These are phyloP conservation scores for Myrmaecium sp. DNA, from an alignment of 2,329 filamentous ascomycete genomes.

Conservation along the genomic window DNA sequence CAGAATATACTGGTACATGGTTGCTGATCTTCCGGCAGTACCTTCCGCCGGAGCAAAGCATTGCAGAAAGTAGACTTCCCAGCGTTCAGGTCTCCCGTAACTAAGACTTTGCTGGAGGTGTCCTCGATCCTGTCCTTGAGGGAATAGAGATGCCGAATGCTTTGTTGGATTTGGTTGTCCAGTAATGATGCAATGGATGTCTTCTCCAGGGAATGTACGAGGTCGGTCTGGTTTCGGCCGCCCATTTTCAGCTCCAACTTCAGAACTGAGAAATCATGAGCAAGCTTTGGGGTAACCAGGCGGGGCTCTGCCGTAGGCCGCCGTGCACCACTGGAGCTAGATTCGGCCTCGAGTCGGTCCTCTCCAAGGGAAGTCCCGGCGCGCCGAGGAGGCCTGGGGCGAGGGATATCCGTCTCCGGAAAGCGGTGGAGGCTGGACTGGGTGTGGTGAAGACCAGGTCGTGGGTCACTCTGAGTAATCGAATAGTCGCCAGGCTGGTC, in stretches of 20 bases:
- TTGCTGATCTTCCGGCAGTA: slow-evolving; percentile 91
- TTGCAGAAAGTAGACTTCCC: slow-evolving; percentile 99
- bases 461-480: slow-evolving; percentile 29
- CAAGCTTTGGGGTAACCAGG: slow-evolving; percentile 78
- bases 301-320: slow-evolving; percentile 53
- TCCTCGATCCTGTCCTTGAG: slow-evolving; percentile 91
- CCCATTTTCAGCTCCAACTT: slow-evolving; percentile 92
- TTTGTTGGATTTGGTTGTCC: slow-evolving; percentile 87
- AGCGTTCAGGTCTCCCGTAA: slow-evolving; percentile 91
- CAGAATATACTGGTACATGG: slow-evolving; percentile 98
- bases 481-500: slow-evolving; percentile 38
- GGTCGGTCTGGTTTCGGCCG: slow-evolving; percentile 65
- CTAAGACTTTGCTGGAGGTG: slow-evolving; percentile 87
- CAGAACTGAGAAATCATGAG: slow-evolving; percentile 86
- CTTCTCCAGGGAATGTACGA: slow-evolving; percentile 92
- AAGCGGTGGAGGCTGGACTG: slow-evolving; percentile 37
- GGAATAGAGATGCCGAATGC: slow-evolving; percentile 74
- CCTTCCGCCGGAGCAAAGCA: slow-evolving; percentile 78
- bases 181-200: slow-evolving; percentile 74
- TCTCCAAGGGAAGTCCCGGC: slow-evolving; percentile 56
- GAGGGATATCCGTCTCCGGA: slow-evolving; percentile 20
- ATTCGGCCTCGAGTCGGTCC: slow-evolving; percentile 43
- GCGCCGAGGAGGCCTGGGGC: slow-evolving; percentile 42
- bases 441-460: slow-evolving; percentile 44
- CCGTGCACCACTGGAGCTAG: slow-evolving; percentile 51